Evolutionary conservation across 768 basidiomycete species (phyloP).

Genomic region (Mycena galopus): DNA sequence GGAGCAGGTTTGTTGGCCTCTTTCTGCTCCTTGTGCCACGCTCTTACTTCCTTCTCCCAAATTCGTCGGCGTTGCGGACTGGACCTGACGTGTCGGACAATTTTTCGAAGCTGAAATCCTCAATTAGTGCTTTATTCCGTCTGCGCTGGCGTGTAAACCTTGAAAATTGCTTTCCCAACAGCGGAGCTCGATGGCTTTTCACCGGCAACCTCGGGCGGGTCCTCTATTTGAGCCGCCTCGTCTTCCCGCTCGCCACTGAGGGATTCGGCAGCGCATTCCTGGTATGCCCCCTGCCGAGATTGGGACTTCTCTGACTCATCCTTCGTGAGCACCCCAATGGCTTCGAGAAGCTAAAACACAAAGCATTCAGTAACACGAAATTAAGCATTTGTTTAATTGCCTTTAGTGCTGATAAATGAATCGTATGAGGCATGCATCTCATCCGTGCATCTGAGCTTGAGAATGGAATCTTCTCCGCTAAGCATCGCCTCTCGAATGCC

Average conservation of each 20-base stretch:
- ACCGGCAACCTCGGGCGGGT: not conserved
- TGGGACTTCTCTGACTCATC: not conserved
- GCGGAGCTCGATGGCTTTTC: not conserved
- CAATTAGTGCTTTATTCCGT: not conserved
- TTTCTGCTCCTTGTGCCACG: too few species aligned
- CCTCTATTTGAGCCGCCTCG: not conserved
- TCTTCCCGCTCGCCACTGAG: not conserved
- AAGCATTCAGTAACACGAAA: not conserved
- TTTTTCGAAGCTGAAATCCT: conserved; percentile 38
- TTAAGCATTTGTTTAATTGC: not conserved
- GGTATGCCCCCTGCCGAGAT: not conserved
- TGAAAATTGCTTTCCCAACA: not conserved
- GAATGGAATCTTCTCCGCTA: not conserved
- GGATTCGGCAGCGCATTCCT: not conserved
- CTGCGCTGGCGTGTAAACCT: not conserved
- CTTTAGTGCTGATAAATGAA: not conserved
- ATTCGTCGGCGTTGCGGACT: conserved; percentile 38
- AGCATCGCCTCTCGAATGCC: not conserved
- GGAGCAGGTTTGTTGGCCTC: too few species aligned
- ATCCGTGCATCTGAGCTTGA: not conserved
- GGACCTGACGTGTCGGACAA: conserved; percentile 36
- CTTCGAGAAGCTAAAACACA: not conserved
- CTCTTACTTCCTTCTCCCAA: conserved; percentile 36
- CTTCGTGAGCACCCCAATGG: not conserved
- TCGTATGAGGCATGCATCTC: not conserved